These are phyloP conservation scores for Gossypium lobatum DNA, from an alignment of 441 rosid species.

Conservation along the genomic window DNA sequence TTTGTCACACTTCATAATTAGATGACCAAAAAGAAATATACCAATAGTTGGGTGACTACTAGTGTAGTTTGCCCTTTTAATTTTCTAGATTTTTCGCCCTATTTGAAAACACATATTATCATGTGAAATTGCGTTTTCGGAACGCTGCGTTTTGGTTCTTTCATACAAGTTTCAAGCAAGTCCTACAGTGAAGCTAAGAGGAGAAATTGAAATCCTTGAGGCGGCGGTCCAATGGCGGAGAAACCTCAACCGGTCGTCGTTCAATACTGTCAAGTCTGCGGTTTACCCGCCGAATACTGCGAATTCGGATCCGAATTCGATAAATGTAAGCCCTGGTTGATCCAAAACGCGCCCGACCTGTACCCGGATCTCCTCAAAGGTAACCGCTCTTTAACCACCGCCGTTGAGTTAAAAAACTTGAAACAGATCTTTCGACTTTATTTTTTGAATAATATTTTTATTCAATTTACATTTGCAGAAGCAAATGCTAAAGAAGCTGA, in stretches of 20 bases:
- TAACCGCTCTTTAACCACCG: background rate
- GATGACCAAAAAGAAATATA: too few species aligned
- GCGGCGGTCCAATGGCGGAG: slow-evolving; percentile 42
- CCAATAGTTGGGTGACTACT: too few species aligned
- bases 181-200: background rate
- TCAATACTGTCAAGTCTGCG: slow-evolving; percentile 42
- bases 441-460: background rate
- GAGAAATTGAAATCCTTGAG: background rate
- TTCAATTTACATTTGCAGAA: slow-evolving; percentile 21
- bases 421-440: background rate
- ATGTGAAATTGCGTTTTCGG: background rate
- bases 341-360: slow-evolving; percentile 56
- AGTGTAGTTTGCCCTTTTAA: too few species aligned
- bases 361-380: slow-evolving; percentile 56
- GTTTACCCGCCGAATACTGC: slow-evolving; percentile 61
- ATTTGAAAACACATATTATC: background rate
- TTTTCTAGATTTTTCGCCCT: background rate
- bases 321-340: slow-evolving; percentile 66
- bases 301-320: slow-evolving; percentile 63
- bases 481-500: slow-evolving; percentile 39
- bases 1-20: too few species aligned
- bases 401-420: background rate
- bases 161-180: background rate
- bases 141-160: slow-evolving; percentile 2
- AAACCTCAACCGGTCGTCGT: slow-evolving; percentile 53